Conservation (phyloP, 2,329 filamentous ascomycete genomes). For the Ampelomyces quisqualis region DNA sequence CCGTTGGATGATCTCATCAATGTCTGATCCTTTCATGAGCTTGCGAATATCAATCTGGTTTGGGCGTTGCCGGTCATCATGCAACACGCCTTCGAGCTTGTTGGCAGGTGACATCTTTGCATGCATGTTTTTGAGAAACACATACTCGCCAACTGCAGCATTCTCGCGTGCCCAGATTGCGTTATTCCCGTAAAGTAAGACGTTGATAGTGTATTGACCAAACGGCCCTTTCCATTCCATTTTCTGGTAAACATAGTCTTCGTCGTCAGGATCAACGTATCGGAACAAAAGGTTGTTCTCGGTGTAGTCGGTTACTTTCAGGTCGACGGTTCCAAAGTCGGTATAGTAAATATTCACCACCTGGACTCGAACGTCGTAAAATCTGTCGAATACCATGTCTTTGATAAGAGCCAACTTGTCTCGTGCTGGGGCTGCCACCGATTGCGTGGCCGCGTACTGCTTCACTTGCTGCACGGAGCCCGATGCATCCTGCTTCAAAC, state of each 20-base stretch:
- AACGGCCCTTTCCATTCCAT: slow-evolving; percentile 70
- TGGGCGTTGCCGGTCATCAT: slow-evolving; percentile 57
- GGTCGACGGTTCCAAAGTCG: slow-evolving; percentile 40
- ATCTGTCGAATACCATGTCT: slow-evolving; percentile 59
- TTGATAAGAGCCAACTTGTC: slow-evolving; percentile 58
- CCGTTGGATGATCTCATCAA: slow-evolving; percentile 51
- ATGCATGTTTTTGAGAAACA: slow-evolving; percentile 71
- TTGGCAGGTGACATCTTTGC: slow-evolving; percentile 56
- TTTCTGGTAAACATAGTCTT: slow-evolving; percentile 25
- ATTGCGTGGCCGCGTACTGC: slow-evolving; percentile 13
- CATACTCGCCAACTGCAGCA: slow-evolving; percentile 61
- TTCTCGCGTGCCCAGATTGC: slow-evolving; percentile 57
- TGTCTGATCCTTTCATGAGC: slow-evolving; percentile 9
- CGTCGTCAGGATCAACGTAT: slow-evolving; percentile 46
- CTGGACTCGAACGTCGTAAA: slow-evolving; percentile 70
- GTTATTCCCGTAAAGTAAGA: slow-evolving; percentile 72
- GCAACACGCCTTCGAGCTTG: slow-evolving; percentile 71
- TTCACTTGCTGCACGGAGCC: slow-evolving; percentile 13
- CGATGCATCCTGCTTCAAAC: slow-evolving; percentile 25
- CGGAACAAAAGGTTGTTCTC: slow-evolving; percentile 63
- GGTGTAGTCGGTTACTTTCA: slow-evolving; percentile 32
- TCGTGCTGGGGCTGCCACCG: slow-evolving; percentile 5
- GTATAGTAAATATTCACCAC: slow-evolving; percentile 60
- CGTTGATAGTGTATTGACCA: slow-evolving; percentile 68
- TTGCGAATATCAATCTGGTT: slow-evolving; percentile 59